Conservation (phyloP, 2,329 filamentous ascomycete genomes). For the Botrytis porri region DNA sequence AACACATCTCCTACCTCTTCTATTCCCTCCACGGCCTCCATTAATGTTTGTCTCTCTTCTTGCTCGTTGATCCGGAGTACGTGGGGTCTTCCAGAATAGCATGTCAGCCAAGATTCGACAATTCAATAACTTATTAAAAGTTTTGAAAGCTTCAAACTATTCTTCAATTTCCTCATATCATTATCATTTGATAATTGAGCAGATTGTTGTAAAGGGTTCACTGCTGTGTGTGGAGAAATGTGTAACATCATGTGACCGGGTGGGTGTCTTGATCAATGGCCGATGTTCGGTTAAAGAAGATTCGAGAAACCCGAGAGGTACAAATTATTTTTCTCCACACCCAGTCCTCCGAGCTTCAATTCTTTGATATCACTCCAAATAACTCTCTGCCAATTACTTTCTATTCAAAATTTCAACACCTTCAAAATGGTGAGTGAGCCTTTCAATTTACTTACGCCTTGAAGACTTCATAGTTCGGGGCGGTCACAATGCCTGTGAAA, state of each 20-base stretch:
- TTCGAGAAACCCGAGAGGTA: slow-evolving; percentile 16
- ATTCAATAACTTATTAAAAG: background rate
- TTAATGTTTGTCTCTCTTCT: background rate
- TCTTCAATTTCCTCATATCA: background rate
- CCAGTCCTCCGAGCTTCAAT: slow-evolving; percentile 6
- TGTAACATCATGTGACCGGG: background rate
- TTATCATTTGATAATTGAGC: background rate
- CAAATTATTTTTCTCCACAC: slow-evolving; percentile 22
- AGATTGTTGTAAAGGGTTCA: background rate
- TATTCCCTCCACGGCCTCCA: background rate
- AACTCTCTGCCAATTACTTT: slow-evolving; percentile 8
- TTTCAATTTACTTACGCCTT: background rate
- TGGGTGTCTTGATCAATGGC: slow-evolving; percentile 21
- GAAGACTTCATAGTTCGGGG: background rate
- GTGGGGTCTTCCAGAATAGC: background rate
- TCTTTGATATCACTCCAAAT: slow-evolving; percentile 10
- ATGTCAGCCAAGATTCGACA: background rate
- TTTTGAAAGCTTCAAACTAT: background rate
- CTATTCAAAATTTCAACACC: background rate
- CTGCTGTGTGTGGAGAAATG: background rate
- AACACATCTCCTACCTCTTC: background rate
- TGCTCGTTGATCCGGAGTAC: background rate
- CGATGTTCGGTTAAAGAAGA: slow-evolving; percentile 21
- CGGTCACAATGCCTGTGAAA: background rate
- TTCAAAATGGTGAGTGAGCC: slow-evolving; percentile 17